Conservation (phyloP, 352 stramenopile species). For the Globisporangium barbulae region DNA sequence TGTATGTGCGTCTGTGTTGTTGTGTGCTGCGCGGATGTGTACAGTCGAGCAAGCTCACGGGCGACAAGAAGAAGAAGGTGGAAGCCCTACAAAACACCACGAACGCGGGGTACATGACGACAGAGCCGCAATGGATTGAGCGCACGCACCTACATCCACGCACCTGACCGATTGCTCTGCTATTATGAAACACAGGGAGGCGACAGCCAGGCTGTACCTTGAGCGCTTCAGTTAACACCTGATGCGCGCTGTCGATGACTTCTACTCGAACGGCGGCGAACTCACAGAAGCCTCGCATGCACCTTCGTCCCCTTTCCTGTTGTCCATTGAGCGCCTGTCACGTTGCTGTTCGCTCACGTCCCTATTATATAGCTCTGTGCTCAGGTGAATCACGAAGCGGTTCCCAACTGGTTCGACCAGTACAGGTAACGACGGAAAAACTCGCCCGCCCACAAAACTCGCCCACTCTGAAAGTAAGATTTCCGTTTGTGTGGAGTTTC, state of each 20-base stretch:
- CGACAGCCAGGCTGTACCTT: slow-evolving; percentile 62
- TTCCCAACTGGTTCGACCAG: slow-evolving; percentile 68
- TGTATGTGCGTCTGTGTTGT: neutral
- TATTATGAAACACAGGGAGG: slow-evolving; percentile 34
- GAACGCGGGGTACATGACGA: slow-evolving; percentile 52
- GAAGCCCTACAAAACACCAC: slow-evolving; percentile 71
- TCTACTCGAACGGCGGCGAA: slow-evolving; percentile 68
- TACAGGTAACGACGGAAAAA: too few relatives aligned
- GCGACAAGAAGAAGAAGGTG: slow-evolving; percentile 73
- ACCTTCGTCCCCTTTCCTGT: slow-evolving; percentile 16
- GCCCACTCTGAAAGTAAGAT: too few relatives aligned
- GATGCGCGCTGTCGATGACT: slow-evolving; percentile 74
- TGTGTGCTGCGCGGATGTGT: neutral
- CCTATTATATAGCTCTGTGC: neutral
- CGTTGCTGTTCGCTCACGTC: neutral
- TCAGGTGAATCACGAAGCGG: slow-evolving; percentile 19
- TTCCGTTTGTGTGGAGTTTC: too few relatives aligned
- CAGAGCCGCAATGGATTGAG: neutral
- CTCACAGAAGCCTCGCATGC: slow-evolving; percentile 11
- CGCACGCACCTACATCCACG: neutral
- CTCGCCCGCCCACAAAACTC: too few relatives aligned
- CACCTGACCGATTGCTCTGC: neutral
- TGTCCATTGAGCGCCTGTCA: slow-evolving; percentile 2
- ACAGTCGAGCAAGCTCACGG: slow-evolving; percentile 41
- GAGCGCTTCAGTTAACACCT: slow-evolving; percentile 81